Conservation (phyloP, 1,284 basidiomycete species). For the Stereum hirsutum region DNA sequence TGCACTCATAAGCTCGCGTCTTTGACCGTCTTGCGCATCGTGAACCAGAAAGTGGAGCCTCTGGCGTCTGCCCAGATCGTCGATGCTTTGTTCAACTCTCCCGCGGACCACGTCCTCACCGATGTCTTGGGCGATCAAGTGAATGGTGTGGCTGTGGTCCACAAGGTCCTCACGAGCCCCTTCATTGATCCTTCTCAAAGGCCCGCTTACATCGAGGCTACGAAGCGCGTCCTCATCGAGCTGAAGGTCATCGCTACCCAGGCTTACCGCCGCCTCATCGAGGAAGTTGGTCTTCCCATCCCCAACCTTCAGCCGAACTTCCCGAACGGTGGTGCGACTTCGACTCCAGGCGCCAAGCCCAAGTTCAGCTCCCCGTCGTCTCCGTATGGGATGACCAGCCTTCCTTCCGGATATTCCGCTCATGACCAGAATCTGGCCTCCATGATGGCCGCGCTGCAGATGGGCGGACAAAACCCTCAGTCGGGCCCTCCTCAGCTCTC, state of each 20-base stretch:
- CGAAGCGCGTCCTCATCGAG: slow-evolving; percentile 81
- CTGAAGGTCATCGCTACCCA: slow-evolving; percentile 86
- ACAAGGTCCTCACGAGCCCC: slow-evolving; percentile 85
- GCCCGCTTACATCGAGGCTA: slow-evolving; percentile 69
- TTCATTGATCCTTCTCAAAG: slow-evolving; percentile 72
- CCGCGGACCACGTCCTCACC: slow-evolving; percentile 80
- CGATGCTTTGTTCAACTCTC: slow-evolving; percentile 78
- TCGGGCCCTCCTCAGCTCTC: slow-evolving; percentile 66
- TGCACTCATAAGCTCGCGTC: slow-evolving; percentile 98
- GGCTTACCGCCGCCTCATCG: slow-evolving; percentile 88
- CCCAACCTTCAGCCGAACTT: slow-evolving; percentile 79
- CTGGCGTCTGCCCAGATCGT: slow-evolving; percentile 78
- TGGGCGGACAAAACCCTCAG: slow-evolving; percentile 77
- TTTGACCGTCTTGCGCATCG: slow-evolving; percentile 85
- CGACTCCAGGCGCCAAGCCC: slow-evolving; percentile 47
- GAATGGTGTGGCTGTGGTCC: slow-evolving; percentile 90
- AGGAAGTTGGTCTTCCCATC: slow-evolving; percentile 88
- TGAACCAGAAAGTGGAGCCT: slow-evolving; percentile 87
- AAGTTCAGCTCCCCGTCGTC: slow-evolving; percentile 46
- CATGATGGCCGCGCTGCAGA: slow-evolving; percentile 83
- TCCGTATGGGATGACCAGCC: slow-evolving; percentile 56
- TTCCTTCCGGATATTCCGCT: slow-evolving; percentile 70
- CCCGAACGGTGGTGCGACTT: slow-evolving; percentile 50
- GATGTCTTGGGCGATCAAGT: slow-evolving; percentile 93
- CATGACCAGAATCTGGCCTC: slow-evolving; percentile 76